Evolutionary conservation across 148 eudicot species (phyloP), one percentile per base, ranked within the genome.

Genomic region (Pharnaceum exiguum): DNA sequence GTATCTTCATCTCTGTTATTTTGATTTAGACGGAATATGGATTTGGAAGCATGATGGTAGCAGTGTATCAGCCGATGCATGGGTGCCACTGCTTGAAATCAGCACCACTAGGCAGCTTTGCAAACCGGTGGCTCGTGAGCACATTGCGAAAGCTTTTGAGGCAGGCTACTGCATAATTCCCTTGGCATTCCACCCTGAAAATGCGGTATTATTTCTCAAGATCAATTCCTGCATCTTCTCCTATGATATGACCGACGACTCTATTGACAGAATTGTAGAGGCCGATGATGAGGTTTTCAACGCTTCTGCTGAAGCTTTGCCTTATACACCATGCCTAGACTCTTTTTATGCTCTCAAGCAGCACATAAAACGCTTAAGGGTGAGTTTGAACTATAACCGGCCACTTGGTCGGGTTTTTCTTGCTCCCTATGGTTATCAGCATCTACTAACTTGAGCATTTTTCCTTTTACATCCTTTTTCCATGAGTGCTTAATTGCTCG

Each of bases 11-110:
- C 3, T 57, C 16, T 57, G 47, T 2, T 57, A 39, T 28, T 57
- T 25, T 18, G 42, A 27, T 27, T 26, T 30, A 23, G 28, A 1
- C 18, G 61, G 61, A 1, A 27, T 57, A 39, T 57, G 61, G 61
- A 40, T 57, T 57, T 57, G 61, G 61, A 57, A 57, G 28, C 61
- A 57, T 57, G 46, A 17, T 10, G 61, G 61, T 24, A 3, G 5
- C 8, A 57, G 30, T 22, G 10, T 24, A 7, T 22, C 59, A 8
- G n/a, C 12, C 0, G 61, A 57, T 22, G 47, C 61, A 10, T 57
- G 61, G 61, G 1, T 40, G 4, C 61, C 48, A 2, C 17, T 57
- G 17, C n/a, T 40, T 16, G 47, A 57, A 39, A 26, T 57, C 3
- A 57, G 48, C 31, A 22, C 25, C 2, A 17, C 27, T 26, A 25